These are phyloP conservation scores for Fusarium siculi DNA, from an alignment of 2,329 filamentous ascomycete species.

Conservation along the genomic window DNA sequence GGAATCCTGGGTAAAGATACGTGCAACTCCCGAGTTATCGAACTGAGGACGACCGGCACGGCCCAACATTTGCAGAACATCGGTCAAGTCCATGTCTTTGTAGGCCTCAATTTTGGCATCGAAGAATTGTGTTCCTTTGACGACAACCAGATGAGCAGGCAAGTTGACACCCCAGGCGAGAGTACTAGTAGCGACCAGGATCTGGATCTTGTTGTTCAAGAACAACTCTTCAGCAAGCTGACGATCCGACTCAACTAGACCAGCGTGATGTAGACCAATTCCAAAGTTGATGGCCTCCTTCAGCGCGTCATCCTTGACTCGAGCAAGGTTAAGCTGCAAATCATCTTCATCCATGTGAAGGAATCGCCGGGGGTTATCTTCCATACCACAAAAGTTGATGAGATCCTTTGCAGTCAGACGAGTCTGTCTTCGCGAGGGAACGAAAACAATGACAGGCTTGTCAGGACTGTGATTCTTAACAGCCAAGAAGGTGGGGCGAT, in stretches of 20 bases:
- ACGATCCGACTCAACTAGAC: constrained; percentile 93
- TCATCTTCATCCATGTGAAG: constrained; percentile 96
- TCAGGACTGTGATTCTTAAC: constrained; percentile 96
- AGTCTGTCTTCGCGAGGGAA: constrained; percentile 94
- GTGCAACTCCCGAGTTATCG: constrained; percentile 92
- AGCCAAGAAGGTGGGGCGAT: constrained; percentile 92
- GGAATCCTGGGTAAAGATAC: constrained; percentile 95
- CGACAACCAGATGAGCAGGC: constrained; percentile 94
- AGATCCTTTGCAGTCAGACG: constrained; percentile 94
- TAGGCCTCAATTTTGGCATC: constrained; percentile 98
- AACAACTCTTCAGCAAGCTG: constrained; percentile 94
- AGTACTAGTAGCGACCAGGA: constrained; percentile 94
- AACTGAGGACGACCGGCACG: constrained; percentile 96
- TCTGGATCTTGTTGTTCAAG: constrained; percentile 97
- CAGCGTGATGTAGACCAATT: constrained; percentile 96
- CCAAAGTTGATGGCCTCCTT: constrained; percentile 96
- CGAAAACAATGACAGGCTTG: constrained; percentile 98
- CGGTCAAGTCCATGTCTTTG: constrained; percentile 98
- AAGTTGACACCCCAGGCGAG: constrained; percentile 98
- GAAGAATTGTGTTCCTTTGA: constrained; percentile 98
- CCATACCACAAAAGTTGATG: constrained; percentile 98
- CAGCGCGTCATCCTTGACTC: constrained; percentile 92
- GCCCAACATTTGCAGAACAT: constrained; percentile 97
- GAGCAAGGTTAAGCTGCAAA: constrained; percentile 83
- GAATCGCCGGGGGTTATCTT: constrained; percentile 95